Conservation (phyloP, 371 early-diverging fungal genomes). For the Cokeromyces recurvatus region DNA sequence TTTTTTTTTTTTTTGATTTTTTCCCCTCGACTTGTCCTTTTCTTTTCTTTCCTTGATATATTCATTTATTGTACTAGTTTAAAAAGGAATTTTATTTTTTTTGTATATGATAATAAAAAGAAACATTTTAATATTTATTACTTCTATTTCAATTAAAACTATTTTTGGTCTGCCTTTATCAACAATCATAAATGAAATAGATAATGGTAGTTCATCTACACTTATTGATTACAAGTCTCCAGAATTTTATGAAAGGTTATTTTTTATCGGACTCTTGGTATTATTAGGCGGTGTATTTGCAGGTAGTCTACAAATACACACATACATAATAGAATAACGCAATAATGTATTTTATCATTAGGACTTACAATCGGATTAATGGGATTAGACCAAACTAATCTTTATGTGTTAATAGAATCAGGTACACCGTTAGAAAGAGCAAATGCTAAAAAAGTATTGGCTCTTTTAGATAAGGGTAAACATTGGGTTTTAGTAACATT, state of each 20-base stretch:
- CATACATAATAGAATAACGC: too few relatives aligned
- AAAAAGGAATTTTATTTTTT: background rate
- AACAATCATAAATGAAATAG: too few relatives aligned
- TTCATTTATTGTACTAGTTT: background rate
- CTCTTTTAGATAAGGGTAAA: slow-evolving; percentile 63
- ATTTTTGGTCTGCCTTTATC: slow-evolving; percentile 6
- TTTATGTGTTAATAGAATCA: slow-evolving; percentile 64
- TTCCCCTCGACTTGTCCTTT: background rate
- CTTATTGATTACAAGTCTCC: slow-evolving; percentile 18
- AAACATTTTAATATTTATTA: background rate
- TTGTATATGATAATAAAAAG: slow-evolving; percentile 3
- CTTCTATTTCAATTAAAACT: slow-evolving; percentile 17
- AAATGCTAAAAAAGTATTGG: slow-evolving; percentile 67
- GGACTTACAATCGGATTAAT: slow-evolving; percentile 84
- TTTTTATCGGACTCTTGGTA: slow-evolving; percentile 49
- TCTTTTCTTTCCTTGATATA: background rate
- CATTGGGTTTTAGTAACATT: slow-evolving; percentile 89
- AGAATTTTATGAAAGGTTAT: slow-evolving; percentile 39
- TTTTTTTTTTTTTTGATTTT: background rate
- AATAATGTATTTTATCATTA: slow-evolving; percentile 12
- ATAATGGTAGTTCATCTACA: too few relatives aligned
- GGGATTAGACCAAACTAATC: slow-evolving; percentile 68
- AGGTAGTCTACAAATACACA: slow-evolving; percentile 27
- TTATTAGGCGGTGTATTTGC: slow-evolving; percentile 70
- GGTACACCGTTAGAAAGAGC: slow-evolving; percentile 60